Evolutionary conservation across 1,139 yeast genomes (phyloP).

Genomic region (Pichia sp.): DNA sequence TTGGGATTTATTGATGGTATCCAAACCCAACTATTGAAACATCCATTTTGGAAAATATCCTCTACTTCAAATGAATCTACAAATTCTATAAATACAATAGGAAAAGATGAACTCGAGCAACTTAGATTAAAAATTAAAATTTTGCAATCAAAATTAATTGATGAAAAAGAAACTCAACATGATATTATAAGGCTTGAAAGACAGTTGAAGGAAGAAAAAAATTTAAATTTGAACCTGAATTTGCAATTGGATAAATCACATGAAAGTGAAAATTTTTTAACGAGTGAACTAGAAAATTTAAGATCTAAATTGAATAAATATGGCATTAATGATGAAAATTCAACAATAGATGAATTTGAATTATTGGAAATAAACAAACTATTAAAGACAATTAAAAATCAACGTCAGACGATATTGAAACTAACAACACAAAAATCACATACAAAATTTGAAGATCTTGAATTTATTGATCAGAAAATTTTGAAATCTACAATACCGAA

Average conservation of each 20-base stretch:
- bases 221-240: neutral
- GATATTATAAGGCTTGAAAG: slow-evolving; percentile 3
- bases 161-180: slow-evolving; percentile 6
- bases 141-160: slow-evolving; percentile 11
- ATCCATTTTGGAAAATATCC: slow-evolving; percentile 1
- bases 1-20: too few species aligned
- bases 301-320: slow-evolving; percentile 2
- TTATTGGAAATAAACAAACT: slow-evolving; percentile 11
- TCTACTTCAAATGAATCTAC: neutral
- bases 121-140: slow-evolving; percentile 7
- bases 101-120: neutral
- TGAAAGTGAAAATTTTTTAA: neutral
- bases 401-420: slow-evolving; percentile 7
- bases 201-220: neutral
- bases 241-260: neutral
- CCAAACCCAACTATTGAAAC: too few species aligned
- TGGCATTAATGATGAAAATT: slow-evolving; percentile 3
- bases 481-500: neutral
- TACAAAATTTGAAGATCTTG: neutral
- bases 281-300: neutral
- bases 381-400: slow-evolving; percentile 9
- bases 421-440: neutral
- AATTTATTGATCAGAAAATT: neutral
- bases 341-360: slow-evolving; percentile 7
- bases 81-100: too few species aligned